Evolutionary conservation across 768 basidiomycete species (phyloP).

Genomic region (Tricholoma saponaceum): DNA sequence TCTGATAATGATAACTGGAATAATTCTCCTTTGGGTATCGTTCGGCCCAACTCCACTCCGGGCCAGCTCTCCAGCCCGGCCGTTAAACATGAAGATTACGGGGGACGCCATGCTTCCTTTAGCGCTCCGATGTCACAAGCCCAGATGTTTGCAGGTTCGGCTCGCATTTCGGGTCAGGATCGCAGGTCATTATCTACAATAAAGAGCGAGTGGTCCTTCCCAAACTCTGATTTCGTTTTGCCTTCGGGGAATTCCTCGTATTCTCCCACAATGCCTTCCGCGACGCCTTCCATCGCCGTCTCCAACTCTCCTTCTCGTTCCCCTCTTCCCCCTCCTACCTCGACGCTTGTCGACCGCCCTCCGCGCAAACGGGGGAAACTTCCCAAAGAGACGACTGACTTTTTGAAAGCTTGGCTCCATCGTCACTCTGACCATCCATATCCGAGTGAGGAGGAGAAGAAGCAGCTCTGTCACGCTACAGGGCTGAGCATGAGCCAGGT

Average conservation of each 20-base stretch:
- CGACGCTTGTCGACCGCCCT: slow-evolving; percentile 69
- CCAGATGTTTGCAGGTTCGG: slow-evolving; percentile 62
- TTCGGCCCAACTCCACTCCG: slow-evolving; percentile 66
- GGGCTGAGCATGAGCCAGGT: slow-evolving; percentile 88
- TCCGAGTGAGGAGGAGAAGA: slow-evolving; percentile 88
- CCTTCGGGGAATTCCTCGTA: slow-evolving; percentile 35
- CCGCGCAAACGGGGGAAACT: slow-evolving; percentile 83
- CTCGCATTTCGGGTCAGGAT: slow-evolving; percentile 72
- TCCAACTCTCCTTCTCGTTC: slow-evolving; percentile 51
- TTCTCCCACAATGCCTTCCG: slow-evolving; percentile 43
- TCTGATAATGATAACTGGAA: slow-evolving; percentile 55
- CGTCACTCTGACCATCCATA: slow-evolving; percentile 88
- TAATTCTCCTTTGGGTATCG: slow-evolving; percentile 49
- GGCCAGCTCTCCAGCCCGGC: slow-evolving; percentile 49
- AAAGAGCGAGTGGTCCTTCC: slow-evolving; percentile 73
- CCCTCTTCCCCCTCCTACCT: slow-evolving; percentile 45
- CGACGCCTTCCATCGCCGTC: slow-evolving; percentile 37
- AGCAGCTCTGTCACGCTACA: slow-evolving; percentile 81
- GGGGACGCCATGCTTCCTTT: slow-evolving; percentile 65
- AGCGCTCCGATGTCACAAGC: slow-evolving; percentile 52
- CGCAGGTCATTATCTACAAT: slow-evolving; percentile 51
- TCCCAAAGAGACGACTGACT: slow-evolving; percentile 88
- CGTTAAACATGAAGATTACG: slow-evolving; percentile 65
- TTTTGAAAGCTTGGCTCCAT: slow-evolving; percentile 84
- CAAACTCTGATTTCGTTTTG: slow-evolving; percentile 54